phyloP scores from a whole-genome alignment of 2,329 filamentous ascomycete species.

The Epichloe elymi region DNA sequence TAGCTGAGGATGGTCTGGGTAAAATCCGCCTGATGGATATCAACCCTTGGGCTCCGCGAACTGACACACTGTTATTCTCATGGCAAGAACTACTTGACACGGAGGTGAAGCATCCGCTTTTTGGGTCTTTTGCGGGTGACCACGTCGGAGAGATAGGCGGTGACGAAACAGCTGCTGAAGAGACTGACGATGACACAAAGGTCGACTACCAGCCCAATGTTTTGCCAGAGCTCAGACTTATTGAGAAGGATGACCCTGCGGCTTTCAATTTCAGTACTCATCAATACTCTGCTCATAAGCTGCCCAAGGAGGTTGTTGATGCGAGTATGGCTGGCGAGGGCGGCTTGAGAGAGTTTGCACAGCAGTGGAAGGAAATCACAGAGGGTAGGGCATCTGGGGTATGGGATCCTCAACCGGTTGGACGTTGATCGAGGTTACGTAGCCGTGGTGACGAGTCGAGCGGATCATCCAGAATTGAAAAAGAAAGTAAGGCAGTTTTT shows the following conservation, averaged over 20 bases:
- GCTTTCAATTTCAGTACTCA: slow-evolving; percentile 76
- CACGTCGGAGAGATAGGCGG: slow-evolving; percentile 21
- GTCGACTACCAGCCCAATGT: slow-evolving; percentile 43
- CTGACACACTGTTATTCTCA: slow-evolving; percentile 77
- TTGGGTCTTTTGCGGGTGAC: slow-evolving; percentile 28
- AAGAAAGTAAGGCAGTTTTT: neutral
- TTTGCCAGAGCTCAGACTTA: slow-evolving; percentile 66
- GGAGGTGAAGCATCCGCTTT: slow-evolving; percentile 44
- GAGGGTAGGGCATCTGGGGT: slow-evolving; percentile 27
- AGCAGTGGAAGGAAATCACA: slow-evolving; percentile 55
- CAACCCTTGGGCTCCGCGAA: slow-evolving; percentile 85
- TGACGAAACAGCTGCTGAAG: slow-evolving; percentile 23
- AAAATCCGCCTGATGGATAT: slow-evolving; percentile 82
- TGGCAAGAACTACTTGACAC: slow-evolving; percentile 78
- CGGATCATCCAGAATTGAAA: neutral
- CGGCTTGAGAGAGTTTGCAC: slow-evolving; percentile 68
- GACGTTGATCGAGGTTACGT: neutral
- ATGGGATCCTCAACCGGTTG: slow-evolving; percentile 21
- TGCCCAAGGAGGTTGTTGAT: slow-evolving; percentile 84
- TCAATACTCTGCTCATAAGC: slow-evolving; percentile 88
- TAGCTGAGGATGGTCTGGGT: slow-evolving; percentile 47
- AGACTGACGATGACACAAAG: slow-evolving; percentile 24
- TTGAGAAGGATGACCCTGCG: slow-evolving; percentile 74
- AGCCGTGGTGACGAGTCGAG: neutral
- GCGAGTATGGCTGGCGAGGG: slow-evolving; percentile 55